Conservation (phyloP, 805 yeast species). For the Wickerhamomyces queroliae region DNA sequence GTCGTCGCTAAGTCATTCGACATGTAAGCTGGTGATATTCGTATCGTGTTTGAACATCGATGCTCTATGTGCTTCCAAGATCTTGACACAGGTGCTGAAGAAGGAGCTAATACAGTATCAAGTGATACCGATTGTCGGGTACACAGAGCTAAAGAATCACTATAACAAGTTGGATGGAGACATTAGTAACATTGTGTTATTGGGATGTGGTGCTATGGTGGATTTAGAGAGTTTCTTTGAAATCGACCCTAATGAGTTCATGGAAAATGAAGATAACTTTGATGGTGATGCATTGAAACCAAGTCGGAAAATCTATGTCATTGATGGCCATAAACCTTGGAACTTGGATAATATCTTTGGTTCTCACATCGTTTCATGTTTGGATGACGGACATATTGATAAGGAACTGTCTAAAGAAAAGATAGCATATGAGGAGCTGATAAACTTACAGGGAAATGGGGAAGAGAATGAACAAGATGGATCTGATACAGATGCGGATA, state of each 20-base stretch:
- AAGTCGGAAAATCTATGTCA: slow-evolving; percentile 63
- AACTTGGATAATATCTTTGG: slow-evolving; percentile 90
- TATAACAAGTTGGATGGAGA: slow-evolving; percentile 64
- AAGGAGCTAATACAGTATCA: slow-evolving; percentile 84
- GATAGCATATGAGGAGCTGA: slow-evolving; percentile 53
- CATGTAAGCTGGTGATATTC: slow-evolving; percentile 77
- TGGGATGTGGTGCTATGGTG: slow-evolving; percentile 93
- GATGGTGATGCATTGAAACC: slow-evolving; percentile 26
- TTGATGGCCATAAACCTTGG: slow-evolving; percentile 97
- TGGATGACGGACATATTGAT: slow-evolving; percentile 81
- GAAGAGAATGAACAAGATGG: slow-evolving; percentile 31
- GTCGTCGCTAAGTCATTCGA: slow-evolving; percentile 84
- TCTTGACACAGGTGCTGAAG: slow-evolving; percentile 64
- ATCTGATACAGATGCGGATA: slow-evolving; percentile 26
- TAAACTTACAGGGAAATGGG: slow-evolving; percentile 34
- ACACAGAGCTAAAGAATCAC: slow-evolving; percentile 64
- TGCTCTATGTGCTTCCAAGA: slow-evolving; percentile 83
- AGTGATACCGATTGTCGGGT: slow-evolving; percentile 89
- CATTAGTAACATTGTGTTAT: slow-evolving; percentile 65
- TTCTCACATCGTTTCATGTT: slow-evolving; percentile 66
- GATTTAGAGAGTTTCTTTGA: slow-evolving; percentile 75
- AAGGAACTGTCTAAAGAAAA: slow-evolving; percentile 50
- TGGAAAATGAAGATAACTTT: slow-evolving; percentile 24
- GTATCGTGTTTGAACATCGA: slow-evolving; percentile 90
- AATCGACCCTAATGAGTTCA: slow-evolving; percentile 48